Conservation (phyloP, 2,329 filamentous ascomycete species). For the Sarocladium kiliense region DNA sequence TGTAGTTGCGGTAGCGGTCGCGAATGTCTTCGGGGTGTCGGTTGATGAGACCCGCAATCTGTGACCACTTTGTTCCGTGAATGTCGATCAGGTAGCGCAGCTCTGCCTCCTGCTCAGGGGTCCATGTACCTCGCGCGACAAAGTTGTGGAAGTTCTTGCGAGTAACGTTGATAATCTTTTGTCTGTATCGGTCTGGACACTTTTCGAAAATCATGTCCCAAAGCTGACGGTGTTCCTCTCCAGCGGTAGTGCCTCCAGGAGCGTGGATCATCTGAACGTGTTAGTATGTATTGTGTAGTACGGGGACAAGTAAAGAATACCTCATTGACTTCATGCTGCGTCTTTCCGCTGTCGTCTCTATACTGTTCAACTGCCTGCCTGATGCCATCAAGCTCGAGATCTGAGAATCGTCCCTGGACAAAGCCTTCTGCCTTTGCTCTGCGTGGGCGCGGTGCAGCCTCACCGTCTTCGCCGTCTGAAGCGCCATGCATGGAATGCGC, state of each 20-base stretch:
- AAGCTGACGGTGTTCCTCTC: slow-evolving; percentile 34
- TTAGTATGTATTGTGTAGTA: slow-evolving; percentile 8
- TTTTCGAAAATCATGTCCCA: slow-evolving; percentile 44
- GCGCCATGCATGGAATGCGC: slow-evolving; percentile 19
- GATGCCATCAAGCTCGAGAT: slow-evolving; percentile 37
- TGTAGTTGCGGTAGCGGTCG: slow-evolving; percentile 65
- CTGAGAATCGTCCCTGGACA: slow-evolving; percentile 37
- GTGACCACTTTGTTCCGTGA: slow-evolving; percentile 50
- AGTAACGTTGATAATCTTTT: slow-evolving; percentile 50
- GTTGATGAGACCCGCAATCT: slow-evolving; percentile 57
- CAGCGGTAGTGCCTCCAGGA: slow-evolving; percentile 28
- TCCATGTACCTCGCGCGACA: slow-evolving; percentile 45
- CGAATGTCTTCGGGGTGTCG: slow-evolving; percentile 61
- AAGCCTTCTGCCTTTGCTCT: slow-evolving; percentile 22
- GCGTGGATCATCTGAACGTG: slow-evolving; percentile 28
- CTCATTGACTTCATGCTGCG: slow-evolving; percentile 41
- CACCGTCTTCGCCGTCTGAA: slow-evolving; percentile 15
- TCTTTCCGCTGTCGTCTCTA: slow-evolving; percentile 35
- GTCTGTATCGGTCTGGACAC: slow-evolving; percentile 44
- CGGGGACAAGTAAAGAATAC: slow-evolving; percentile 19
- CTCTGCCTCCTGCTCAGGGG: slow-evolving; percentile 30
- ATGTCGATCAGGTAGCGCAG: slow-evolving; percentile 28
- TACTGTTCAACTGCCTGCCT: slow-evolving; percentile 38
- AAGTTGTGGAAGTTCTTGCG: slow-evolving; percentile 64
- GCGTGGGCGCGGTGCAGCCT: slow-evolving; percentile 13